Conservation (phyloP, 495 filamentous ascomycete species). For the Annulohypoxylon nitens region DNA sequence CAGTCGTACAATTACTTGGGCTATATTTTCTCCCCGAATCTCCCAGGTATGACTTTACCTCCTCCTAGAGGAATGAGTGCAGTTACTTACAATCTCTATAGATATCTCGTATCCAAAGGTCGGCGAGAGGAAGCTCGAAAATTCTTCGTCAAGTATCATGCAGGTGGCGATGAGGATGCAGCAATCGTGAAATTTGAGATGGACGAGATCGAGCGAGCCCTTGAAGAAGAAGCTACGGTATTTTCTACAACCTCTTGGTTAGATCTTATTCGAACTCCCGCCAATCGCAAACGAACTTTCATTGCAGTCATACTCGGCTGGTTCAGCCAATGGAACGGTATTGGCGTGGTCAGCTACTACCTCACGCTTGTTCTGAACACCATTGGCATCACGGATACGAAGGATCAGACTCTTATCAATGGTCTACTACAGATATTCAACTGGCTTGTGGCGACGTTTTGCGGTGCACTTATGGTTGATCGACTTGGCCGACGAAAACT, state of each 20-base stretch:
- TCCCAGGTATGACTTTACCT: background rate
- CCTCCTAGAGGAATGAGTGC: too few relatives aligned
- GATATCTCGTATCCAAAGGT: conserved; percentile 11
- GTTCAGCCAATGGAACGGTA: conserved; percentile 18
- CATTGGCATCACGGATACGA: conserved; percentile 10
- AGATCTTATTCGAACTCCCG: conserved; percentile 16
- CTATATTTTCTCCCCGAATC: conserved; percentile 17
- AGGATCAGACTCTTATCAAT: conserved; percentile 20
- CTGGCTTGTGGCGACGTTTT: conserved; percentile 14
- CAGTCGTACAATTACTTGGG: background rate
- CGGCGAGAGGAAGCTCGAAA: conserved; percentile 2
- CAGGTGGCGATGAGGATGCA: background rate
- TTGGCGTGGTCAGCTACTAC: conserved; percentile 18
- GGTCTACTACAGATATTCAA: conserved; percentile 17
- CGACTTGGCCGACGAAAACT: conserved; percentile 4
- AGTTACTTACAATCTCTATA: background rate
- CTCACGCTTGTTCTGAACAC: conserved; percentile 16
- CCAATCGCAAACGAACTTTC: conserved; percentile 10
- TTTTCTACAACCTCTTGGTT: conserved; percentile 10
- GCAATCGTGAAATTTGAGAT: conserved; percentile 9
- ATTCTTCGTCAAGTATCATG: conserved; percentile 13
- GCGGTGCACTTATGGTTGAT: conserved; percentile 16
- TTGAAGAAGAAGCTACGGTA: conserved; percentile 6
- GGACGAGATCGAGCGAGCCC: conserved; percentile 20
- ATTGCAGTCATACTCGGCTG: conserved; percentile 10